Base-by-base conservation (phyloP, 495 filamentous ascomycete species). In the Apodospora peruviana region DNA sequence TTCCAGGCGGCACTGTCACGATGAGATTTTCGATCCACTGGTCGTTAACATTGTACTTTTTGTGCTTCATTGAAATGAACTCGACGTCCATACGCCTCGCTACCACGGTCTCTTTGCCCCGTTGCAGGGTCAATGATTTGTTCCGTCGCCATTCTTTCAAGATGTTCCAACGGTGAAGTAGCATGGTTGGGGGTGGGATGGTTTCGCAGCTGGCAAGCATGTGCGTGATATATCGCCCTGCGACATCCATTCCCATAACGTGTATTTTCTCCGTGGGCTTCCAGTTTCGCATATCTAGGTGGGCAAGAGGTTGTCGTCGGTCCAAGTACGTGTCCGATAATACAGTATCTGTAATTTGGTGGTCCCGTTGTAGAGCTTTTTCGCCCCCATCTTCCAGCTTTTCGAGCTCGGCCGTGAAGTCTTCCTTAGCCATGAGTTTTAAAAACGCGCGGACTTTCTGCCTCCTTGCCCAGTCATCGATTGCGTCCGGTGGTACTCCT, bases 21-120 rank as follows among this genome's bases (percentile, higher is more conserved):
- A 98, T 80, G 27, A 97, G 74, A 58, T 88, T 85, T 38, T 85
- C 70, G 47, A 98, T 67, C 7, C 66, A 39, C 43, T 79, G 77
- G 14, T 69, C 57, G 39, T 76, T 69, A 40, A 70, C 75, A 8
- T 65, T 63, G 1, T 47, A 46, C 12, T 66, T 57, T 5, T 55
- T 51, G 19, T 71, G 51, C 37, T 27, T 37, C 39, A 17, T 51
- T 11, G 22, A 54, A 14, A 37, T 48, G 42, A 55, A 44, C 29
- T 62, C 52, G 3, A 36, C 54, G 11, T 54, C 23, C 9, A 62
- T 25, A 2, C 65, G 54, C 20, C 39, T 16, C n/a, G 40, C 51
- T 12, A 43, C 35, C 9, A 55, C 43, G n/a, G 12, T 22, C 22
- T 51, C 14, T 32, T 49, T 36, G 14, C 40, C 45, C 5, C 47